Evolutionary conservation across 345 rosid genomes (phyloP).

Genomic region (Eucalyptus erythrocorys): DNA sequence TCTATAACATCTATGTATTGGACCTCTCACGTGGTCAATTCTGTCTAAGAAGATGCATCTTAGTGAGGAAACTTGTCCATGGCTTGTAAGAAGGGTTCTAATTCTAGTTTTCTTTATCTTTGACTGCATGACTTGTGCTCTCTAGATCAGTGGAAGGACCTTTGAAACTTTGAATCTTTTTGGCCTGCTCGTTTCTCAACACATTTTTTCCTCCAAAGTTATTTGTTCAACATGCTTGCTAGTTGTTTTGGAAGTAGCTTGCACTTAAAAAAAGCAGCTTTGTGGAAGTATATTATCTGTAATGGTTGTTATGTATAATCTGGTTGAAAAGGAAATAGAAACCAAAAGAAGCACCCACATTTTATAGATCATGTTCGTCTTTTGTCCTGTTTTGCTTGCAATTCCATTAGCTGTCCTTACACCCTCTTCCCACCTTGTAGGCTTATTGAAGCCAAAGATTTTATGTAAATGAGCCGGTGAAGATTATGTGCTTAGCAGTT

Average conservation of each 20-base stretch:
- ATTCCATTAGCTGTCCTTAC: background rate
- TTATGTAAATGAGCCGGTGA: background rate
- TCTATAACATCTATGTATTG: background rate
- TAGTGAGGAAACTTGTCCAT: background rate
- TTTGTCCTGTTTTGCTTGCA: background rate
- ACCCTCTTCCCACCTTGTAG: background rate
- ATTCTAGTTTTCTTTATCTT: background rate
- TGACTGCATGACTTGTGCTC: background rate
- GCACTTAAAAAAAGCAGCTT: background rate
- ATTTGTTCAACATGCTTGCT: background rate
- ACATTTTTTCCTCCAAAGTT: background rate
- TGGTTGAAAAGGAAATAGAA: background rate
- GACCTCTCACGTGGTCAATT: background rate
- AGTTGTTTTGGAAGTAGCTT: background rate
- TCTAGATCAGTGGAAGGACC: background rate
- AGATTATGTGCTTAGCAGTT: background rate
- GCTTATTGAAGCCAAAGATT: background rate
- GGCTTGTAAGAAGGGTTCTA: background rate
- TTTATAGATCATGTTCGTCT: background rate
- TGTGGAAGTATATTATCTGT: background rate
- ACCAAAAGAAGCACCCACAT: background rate
- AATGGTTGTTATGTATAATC: background rate
- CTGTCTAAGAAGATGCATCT: background rate
- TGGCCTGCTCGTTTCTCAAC: rapidly evolving
- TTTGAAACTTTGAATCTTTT: background rate